Evolutionary conservation across 2,329 filamentous ascomycete genomes (phyloP), one percentile per base, ranked within the genome.

Genomic region (Apiospora koreana): DNA sequence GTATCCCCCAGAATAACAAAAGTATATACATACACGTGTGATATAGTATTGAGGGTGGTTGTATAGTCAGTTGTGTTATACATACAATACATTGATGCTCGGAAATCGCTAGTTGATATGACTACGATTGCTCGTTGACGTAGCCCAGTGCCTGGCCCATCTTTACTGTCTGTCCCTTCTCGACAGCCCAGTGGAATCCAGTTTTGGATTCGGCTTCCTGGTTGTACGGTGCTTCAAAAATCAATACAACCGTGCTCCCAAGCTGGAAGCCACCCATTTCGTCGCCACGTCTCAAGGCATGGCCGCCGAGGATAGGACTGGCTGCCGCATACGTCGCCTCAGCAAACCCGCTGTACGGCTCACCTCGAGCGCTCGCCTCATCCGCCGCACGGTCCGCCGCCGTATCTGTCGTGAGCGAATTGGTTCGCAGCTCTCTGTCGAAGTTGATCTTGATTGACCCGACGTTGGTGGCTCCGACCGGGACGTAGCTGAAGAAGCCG

Each of bases 211-310:
- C 83, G 1, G 85, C 86, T 70, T 85, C 85, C 80, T 88, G 90
- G 1, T 90, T 88, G 69, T 91, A 89, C 0, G 96, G 96, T 16
- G 96, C 96, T 83, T 99, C 97, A 79, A 99, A 99, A 0, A 99
- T 94, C 68, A 99, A 85, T 48, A 99, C 96, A 74, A 99, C 91
- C 1, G 95, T 97, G 80, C 94, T 97, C 25, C 96, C 96, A 3
- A 99, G 86, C 84, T 97, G 94, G 83, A 99, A 99, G 0, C 96
- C 97, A 69, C 96, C 96, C 94, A 99, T 98, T 82, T 99, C 96
- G 79, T 98, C 95, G 45, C 96, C 96, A 62, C 93, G 88, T 73
- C 91, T 89, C 69, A 99, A 84, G 1, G 95, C 92, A 79, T 98
- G 91, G 2, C 97, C 96, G 25, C 90, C 89, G 0, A 99, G 86